These are phyloP conservation scores for Hypocrella siamensis DNA, from an alignment of 2,329 filamentous ascomycete species.

Conservation along the genomic window DNA sequence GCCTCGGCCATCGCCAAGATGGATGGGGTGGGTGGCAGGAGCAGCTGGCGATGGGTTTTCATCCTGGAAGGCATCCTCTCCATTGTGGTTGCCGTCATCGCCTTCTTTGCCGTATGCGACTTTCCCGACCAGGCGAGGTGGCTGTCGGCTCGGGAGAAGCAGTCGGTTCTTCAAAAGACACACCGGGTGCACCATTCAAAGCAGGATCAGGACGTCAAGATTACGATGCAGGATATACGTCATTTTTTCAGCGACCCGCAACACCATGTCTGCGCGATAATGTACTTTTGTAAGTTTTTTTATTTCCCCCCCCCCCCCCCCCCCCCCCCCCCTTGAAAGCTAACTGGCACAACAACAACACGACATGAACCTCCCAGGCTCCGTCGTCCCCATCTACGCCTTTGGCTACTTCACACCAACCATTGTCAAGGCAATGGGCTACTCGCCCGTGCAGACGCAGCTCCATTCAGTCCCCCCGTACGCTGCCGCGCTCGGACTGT, in stretches of 20 bases:
- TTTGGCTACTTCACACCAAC: slow-evolving; percentile 39
- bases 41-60: slow-evolving; percentile 21
- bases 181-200: slow-evolving; percentile 26
- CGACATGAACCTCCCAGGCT: too few relatives aligned
- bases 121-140: slow-evolving; percentile 60
- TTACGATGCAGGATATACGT: slow-evolving; percentile 22
- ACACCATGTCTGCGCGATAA: slow-evolving; percentile 33
- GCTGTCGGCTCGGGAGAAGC: slow-evolving; percentile 40
- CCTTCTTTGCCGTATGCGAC: slow-evolving; percentile 59
- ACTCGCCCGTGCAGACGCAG: slow-evolving; percentile 25
- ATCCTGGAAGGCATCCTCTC: slow-evolving; percentile 29
- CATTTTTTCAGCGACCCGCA: slow-evolving; percentile 65
- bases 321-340: slow-evolving; percentile 25
- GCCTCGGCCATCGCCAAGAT: slow-evolving; percentile 51
- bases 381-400: slow-evolving; percentile 31
- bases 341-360: too few relatives aligned
- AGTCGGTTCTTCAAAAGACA: slow-evolving; percentile 16
- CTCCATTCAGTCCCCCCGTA: slow-evolving; percentile 41
- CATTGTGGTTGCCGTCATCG: slow-evolving; percentile 43
- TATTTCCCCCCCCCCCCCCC: slow-evolving; percentile 1
- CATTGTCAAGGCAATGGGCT: slow-evolving; percentile 24
- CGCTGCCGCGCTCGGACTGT: slow-evolving; percentile 43
- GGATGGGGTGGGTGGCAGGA: slow-evolving; percentile 36
- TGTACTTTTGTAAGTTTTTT: slow-evolving; percentile 23
- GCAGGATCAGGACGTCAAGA: slow-evolving; percentile 18